phyloP scores from a whole-genome alignment of 257 asterid species.

The Eustoma russellianum region DNA sequence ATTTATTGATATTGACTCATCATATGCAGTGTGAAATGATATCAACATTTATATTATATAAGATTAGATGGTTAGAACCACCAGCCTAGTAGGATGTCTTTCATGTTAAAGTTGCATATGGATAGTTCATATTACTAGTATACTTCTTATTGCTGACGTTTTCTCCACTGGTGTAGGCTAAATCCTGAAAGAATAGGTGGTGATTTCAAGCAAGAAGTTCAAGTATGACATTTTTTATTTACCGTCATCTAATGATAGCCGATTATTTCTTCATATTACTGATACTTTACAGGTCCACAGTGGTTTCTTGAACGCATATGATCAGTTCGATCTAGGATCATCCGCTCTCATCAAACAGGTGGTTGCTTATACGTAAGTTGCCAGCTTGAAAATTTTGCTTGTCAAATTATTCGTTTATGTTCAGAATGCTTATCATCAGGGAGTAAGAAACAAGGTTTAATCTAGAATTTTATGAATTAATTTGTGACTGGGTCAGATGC shows the following conservation, averaged over 20 bases:
- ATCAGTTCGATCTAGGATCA: constrained; percentile 80
- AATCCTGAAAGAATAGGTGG: constrained; percentile 98
- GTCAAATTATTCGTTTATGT: neutral
- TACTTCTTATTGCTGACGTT: constrained; percentile 15
- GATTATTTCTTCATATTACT: neutral
- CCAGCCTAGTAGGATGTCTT: too few species aligned
- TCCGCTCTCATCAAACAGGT: constrained; percentile 74
- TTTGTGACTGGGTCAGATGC: too few species aligned
- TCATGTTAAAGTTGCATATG: neutral
- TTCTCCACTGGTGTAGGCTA: constrained; percentile 43
- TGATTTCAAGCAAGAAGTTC: constrained; percentile 85
- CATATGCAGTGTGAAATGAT: too few species aligned
- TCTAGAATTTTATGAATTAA: too few species aligned
- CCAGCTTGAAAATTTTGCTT: constrained; percentile 1
- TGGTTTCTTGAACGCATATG: constrained; percentile 92
- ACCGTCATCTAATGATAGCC: neutral
- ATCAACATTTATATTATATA: too few species aligned
- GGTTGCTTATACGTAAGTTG: constrained; percentile 54
- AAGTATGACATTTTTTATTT: constrained; percentile 31
- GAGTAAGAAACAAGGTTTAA: too few species aligned
- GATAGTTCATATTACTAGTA: neutral
- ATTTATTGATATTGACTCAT: too few species aligned
- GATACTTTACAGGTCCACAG: constrained; percentile 62
- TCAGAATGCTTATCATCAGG: neutral
- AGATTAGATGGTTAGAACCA: too few species aligned